Evolutionary conservation across 2,329 filamentous ascomycete genomes (phyloP).

Genomic region (Hypocrella siamensis): DNA sequence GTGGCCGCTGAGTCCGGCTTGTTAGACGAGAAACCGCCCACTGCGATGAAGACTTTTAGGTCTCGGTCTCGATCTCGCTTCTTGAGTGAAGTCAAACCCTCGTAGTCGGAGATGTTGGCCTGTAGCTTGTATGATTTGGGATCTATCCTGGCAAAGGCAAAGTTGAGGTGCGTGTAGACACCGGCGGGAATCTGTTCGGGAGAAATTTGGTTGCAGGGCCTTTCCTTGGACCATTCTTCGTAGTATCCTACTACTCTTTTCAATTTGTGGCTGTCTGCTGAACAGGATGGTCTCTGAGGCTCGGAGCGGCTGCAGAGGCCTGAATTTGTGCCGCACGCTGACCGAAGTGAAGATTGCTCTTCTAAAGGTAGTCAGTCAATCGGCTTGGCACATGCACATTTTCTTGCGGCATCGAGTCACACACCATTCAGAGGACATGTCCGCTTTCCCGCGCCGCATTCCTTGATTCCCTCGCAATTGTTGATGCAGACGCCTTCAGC

Average conservation of each 20-base stretch:
- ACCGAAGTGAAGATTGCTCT: constrained; percentile 14
- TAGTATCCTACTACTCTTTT: constrained; percentile 10
- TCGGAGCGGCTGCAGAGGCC: constrained; percentile 14
- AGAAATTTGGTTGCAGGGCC: constrained; percentile 9
- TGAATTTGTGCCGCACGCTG: constrained; percentile 17
- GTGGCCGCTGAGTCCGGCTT: constrained; percentile 14
- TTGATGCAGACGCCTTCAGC: constrained; percentile 5
- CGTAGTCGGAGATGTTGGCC: neutral
- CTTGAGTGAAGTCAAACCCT: constrained; percentile 11
- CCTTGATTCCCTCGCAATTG: constrained; percentile 9
- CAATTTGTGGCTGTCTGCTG: constrained; percentile 9
- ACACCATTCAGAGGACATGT: neutral
- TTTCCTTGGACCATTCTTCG: constrained; percentile 7
- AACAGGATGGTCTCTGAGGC: constrained; percentile 2
- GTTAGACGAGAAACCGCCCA: constrained; percentile 26
- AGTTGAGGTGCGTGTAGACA: constrained; percentile 17
- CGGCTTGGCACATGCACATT: neutral
- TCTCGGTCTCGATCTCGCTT: constrained; percentile 4
- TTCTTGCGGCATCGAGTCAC: no score
- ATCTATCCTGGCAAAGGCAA: constrained; percentile 17
- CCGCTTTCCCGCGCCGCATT: neutral
- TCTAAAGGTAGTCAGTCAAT: neutral
- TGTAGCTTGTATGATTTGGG: constrained; percentile 8
- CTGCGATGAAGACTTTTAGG: constrained; percentile 20
- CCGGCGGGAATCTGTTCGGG: constrained; percentile 10